Percentiles rank a stretch among this genome's conserved stretches.
These are phyloP conservation scores for Dothistroma pini DNA, from an alignment of 2,329 filamentous ascomycete genomes.

Conservation along the genomic window DNA sequence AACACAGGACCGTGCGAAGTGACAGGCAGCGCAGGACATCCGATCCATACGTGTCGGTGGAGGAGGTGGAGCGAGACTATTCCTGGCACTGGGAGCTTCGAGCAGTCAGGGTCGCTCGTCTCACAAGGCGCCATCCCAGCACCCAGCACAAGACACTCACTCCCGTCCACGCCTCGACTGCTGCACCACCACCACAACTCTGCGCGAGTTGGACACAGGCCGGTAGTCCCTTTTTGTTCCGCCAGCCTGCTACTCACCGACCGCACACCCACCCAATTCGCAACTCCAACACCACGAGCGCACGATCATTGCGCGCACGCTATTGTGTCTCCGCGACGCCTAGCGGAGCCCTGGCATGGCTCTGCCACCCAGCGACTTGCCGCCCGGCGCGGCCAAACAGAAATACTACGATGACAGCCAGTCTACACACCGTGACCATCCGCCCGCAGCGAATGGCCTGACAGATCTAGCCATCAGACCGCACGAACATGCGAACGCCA, in stretches of 20 bases:
- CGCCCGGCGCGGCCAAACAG: constrained; percentile 26
- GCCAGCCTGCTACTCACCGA: background rate
- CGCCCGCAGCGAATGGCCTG: constrained; percentile 19
- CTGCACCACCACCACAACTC: background rate
- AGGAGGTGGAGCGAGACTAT: background rate
- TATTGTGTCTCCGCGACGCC: constrained; percentile 13
- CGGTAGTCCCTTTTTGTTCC: background rate
- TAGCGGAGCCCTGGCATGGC: constrained; percentile 27
- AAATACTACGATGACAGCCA: constrained; percentile 20
- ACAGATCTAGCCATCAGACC: constrained; percentile 16
- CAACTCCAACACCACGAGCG: constrained; percentile 3
- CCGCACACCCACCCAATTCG: background rate
- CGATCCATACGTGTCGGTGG: background rate
- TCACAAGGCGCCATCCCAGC: too few species aligned
- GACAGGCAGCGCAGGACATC: background rate
- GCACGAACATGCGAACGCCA: constrained; percentile 10
- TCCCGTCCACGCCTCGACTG: background rate
- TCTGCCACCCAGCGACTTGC: constrained; percentile 29
- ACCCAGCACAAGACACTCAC: background rate
- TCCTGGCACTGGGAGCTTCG: background rate
- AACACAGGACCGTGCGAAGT: background rate
- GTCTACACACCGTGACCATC: constrained; percentile 8
- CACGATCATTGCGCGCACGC: constrained; percentile 15
- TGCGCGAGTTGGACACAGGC: background rate
- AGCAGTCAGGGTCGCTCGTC: too few species aligned